Evolutionary conservation across 139 green algal species (phyloP), one percentile per base, ranked within the genome.

Genomic region (Marvania coccoides): DNA sequence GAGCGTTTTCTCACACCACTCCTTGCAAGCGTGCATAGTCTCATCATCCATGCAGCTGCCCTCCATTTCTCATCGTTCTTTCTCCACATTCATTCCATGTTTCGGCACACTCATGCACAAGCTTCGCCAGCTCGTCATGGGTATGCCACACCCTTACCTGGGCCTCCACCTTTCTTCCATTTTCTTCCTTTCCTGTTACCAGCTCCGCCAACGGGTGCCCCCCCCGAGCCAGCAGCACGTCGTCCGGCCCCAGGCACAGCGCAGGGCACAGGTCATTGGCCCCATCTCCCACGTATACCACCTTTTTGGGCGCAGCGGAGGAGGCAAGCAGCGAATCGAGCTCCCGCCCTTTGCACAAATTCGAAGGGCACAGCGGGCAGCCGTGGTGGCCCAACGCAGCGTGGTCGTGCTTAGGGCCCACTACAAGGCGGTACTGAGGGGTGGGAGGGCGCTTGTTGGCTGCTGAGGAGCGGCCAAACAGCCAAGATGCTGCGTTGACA

Each of bases 341-440:
- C 75, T 95, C 83, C 19, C 61, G 56, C 2, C 86, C 87, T 71
- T 94, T 94, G 83, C 89, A 96, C 38, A 96, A 45, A 61, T 90
- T 90, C 7, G 47, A 53, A 8, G 87, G 89, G 80, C 89, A 96
- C 2, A 80, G 62, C 0, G 46, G 37, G 81, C 89, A 96, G 30
- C 71, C 55, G 59, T 91, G 87, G 7, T 62, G 40, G 14, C n/a
- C 61, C 40, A 24, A 28, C 13, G 29, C 7, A 5, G 7, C 31
- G 6, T 34, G 10, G 63, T 60, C 38, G 33, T 72, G 66, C 10
- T 39, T 54, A 23, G 64, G 70, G 31, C 34, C 38, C 23, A 77
- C 15, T 14, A 70, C 37, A 30, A 80, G 48, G 6, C 58, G 67
- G 47, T 74, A 58, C 4, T 61, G 3, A 2, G 51, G 5, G 14